Conservation (phyloP, 768 basidiomycete genomes). For the Neoboletus subvelutipes region DNA sequence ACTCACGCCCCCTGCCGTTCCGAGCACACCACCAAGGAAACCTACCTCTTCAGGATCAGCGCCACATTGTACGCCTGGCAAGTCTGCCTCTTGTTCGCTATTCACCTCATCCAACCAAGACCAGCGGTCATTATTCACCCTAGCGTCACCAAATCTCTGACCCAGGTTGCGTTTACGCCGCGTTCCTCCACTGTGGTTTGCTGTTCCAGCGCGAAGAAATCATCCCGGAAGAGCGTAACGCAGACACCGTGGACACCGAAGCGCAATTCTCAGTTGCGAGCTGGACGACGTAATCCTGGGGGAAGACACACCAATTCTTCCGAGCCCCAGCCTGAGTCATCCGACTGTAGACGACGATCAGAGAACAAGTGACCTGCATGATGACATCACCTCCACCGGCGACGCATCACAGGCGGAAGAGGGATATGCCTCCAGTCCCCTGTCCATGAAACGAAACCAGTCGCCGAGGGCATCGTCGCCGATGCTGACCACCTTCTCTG, state of each 20-base stretch:
- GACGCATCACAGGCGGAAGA: constrained; percentile 25
- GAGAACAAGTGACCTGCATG: constrained; percentile 10
- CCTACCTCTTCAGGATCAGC: constrained; percentile 1
- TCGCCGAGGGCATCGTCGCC: constrained; percentile 65
- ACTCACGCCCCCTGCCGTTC: constrained; percentile 14
- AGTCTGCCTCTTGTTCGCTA: constrained; percentile 18
- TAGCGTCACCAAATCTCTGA: constrained; percentile 8
- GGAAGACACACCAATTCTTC: constrained; percentile 40
- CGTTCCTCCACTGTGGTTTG: constrained; percentile 19
- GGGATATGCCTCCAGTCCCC: constrained; percentile 41
- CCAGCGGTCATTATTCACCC: constrained; percentile 26
- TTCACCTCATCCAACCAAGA: constrained; percentile 26
- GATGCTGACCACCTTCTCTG: constrained; percentile 83
- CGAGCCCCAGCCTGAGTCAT: background rate
- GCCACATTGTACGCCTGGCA: constrained; percentile 16
- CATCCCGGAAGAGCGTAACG: no score
- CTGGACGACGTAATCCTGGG: constrained; percentile 42
- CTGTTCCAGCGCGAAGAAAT: no score
- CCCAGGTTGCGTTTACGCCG: constrained; percentile 15
- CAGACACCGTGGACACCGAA: no score
- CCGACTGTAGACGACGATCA: background rate
- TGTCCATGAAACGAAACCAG: constrained; percentile 57
- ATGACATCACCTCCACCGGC: constrained; percentile 14
- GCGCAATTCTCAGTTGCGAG: no score
- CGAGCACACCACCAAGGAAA: constrained; percentile 42